Conservation (phyloP, 352 stramenopile species). For the Globisporangium spiculum region DNA sequence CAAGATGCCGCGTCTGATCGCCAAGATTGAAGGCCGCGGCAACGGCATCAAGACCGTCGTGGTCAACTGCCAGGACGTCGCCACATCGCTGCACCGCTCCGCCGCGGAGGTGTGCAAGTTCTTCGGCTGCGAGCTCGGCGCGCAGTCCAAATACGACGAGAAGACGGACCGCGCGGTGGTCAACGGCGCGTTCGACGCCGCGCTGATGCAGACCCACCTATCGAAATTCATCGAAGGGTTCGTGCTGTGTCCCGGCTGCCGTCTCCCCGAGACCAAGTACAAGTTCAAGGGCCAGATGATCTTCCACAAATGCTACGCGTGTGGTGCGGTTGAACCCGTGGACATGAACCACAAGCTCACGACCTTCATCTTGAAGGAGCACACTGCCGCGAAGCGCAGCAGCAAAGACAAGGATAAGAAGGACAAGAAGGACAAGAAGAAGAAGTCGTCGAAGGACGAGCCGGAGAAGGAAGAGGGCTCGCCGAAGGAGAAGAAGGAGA, state of each 20-base stretch:
- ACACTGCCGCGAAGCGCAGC: slow-evolving; percentile 91
- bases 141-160: slow-evolving; percentile 97
- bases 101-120: slow-evolving; percentile 98
- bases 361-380: slow-evolving; percentile 96
- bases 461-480: slow-evolving; percentile 61
- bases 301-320: slow-evolving; percentile 98
- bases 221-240: slow-evolving; percentile 99
- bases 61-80: slow-evolving; percentile 97
- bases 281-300: slow-evolving; percentile 98
- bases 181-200: slow-evolving; percentile 95
- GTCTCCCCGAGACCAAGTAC: slow-evolving; percentile 98
- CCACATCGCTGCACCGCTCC: slow-evolving; percentile 90
- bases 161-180: slow-evolving; percentile 96
- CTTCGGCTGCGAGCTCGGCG: slow-evolving; percentile 98
- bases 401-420: slow-evolving; percentile 84
- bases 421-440: slow-evolving; percentile 66
- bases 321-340: slow-evolving; percentile 94
- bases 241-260: slow-evolving; percentile 96
- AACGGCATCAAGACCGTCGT: slow-evolving; percentile 99
- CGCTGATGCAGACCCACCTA: slow-evolving; percentile 94
- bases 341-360: slow-evolving; percentile 99
- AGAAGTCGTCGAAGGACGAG: slow-evolving; percentile 57
- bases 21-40: slow-evolving; percentile 98
- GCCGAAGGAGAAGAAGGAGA: slow-evolving; percentile 58
- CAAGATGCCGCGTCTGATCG: slow-evolving; percentile 97